Base-by-base conservation (phyloP, 352 stramenopile genomes). In the Phytophthora foliorum region DNA sequence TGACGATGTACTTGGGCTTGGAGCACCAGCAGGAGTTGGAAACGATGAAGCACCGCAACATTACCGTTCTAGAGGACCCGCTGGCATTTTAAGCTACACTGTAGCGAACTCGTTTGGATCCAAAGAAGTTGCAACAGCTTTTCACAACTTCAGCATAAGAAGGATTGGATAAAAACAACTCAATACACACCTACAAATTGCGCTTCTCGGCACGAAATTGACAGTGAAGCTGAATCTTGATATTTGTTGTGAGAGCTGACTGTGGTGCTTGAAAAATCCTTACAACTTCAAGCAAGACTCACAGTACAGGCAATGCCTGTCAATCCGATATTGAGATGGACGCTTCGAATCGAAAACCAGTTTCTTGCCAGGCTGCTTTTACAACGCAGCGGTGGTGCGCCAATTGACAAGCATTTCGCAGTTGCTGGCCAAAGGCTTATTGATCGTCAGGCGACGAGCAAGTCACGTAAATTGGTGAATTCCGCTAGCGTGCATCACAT, bases 1-100 rank as follows among this genome's bases (percentile, higher is more conserved):
- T 92, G 78, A 86, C 82, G 46, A 88, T 79, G 63, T 92, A 80
- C 69, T 74, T 92, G 19, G 80, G 84, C 49, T 63, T 92, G 49
- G 80, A 86, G 56, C 72, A 88, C 63, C 74, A 77, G 14, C 76
- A 84, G 67, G 69, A 81, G 48, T 53, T 86, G 34, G 82, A 90
- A 76, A 92, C 84, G 24, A 59, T 89, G 57, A 85, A 82, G 48
- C 72, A 77, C 52, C 76, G 76, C 49, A 80, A 81, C 24, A 77
- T 80, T 36, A 52, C 72, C 5, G 73, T 80, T 27, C 66, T 84
- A 1, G 55, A 80, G 29, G 24, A 64, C 13, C 57, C 57, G 5
- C 49, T 71, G 3, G 67, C 52, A 13, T 79, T 79, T 51, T 78
- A 57, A 68, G 22, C 13, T 17, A n/a, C 10, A n/a, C n/a, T n/a